These are phyloP conservation scores for Kazachstania africana DNA, from an alignment of 805 yeast species.

Conservation along the genomic window DNA sequence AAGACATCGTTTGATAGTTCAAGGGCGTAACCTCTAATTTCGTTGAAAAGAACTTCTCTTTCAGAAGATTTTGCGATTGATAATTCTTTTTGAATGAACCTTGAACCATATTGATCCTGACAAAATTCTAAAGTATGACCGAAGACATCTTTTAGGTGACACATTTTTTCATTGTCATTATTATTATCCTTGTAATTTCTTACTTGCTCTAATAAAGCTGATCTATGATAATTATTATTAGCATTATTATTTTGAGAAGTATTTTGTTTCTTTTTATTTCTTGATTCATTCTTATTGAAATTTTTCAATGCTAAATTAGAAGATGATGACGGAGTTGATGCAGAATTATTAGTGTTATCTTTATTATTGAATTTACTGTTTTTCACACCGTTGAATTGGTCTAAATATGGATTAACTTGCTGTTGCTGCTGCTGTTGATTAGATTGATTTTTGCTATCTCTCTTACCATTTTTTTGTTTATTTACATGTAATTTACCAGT, in stretches of 20 bases:
- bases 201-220: slow-evolving; percentile 77
- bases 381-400: no score
- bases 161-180: slow-evolving; percentile 36
- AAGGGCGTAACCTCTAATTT: slow-evolving; percentile 60
- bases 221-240: slow-evolving; percentile 40
- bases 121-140: slow-evolving; percentile 88
- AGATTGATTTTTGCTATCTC: slow-evolving; percentile 1
- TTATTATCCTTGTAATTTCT: slow-evolving; percentile 32
- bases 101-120: slow-evolving; percentile 93
- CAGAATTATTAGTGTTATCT: not conserved
- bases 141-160: slow-evolving; percentile 56
- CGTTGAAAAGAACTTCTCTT: slow-evolving; percentile 73
- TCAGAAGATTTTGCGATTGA: slow-evolving; percentile 53
- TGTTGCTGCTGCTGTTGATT: no score
- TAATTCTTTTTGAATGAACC: slow-evolving; percentile 87
- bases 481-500: slow-evolving; percentile 3
- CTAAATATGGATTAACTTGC: slow-evolving; percentile 20
- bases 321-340: not conserved
- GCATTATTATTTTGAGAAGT: slow-evolving; percentile 14
- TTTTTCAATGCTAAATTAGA: not conserved
- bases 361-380: no score
- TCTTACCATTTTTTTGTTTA: not conserved
- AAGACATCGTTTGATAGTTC: slow-evolving; percentile 92
- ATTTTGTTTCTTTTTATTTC: slow-evolving; percentile 1
- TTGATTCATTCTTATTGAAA: not conserved